Percentiles rank a stretch among this genome's conserved stretches.
These are phyloP conservation scores for Beauveria rudraprayagi DNA, from an alignment of 2,329 filamentous ascomycete species.

Conservation along the genomic window DNA sequence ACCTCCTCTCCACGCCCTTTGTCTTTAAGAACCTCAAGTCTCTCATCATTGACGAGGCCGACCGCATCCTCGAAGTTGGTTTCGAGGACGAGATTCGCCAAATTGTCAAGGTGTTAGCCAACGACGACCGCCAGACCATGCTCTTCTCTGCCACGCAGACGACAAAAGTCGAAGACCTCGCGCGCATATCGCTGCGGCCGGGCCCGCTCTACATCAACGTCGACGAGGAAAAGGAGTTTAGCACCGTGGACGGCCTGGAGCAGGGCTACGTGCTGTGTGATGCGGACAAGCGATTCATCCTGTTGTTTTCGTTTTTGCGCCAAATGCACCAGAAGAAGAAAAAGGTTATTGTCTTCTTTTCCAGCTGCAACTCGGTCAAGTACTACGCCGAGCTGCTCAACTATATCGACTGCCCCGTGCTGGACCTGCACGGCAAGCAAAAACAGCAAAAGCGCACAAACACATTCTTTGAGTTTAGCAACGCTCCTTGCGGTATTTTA, in stretches of 20 bases:
- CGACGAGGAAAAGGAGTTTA: constrained; percentile 79
- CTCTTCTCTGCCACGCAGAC: constrained; percentile 99
- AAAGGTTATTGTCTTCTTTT: constrained; percentile 97
- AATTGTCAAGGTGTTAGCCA: constrained; percentile 88
- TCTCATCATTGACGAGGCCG: constrained; percentile 91
- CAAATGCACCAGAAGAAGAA: constrained; percentile 71
- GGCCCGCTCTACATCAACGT: constrained; percentile 97
- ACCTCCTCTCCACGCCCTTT: constrained; percentile 88
- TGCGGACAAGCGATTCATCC: constrained; percentile 83
- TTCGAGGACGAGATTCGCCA: constrained; percentile 98
- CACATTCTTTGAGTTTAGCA: constrained; percentile 91
- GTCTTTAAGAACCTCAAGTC: constrained; percentile 88
- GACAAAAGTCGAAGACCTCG: constrained; percentile 92
- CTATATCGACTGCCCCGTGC: constrained; percentile 88
- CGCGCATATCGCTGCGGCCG: constrained; percentile 82
- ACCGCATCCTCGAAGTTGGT: constrained; percentile 91
- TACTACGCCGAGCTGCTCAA: constrained; percentile 94
- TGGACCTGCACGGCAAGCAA: constrained; percentile 87
- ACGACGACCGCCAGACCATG: constrained; percentile 85
- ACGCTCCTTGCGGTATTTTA: constrained; percentile 70
- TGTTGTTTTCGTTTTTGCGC: constrained; percentile 92
- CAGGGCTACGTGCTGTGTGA: constrained; percentile 95
- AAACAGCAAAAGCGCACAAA: constrained; percentile 99
- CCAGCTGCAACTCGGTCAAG: constrained; percentile 85
- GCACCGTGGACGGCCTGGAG: constrained; percentile 87